Percentiles rank a stretch among this genome's conserved stretches.
phyloP scores from a whole-genome alignment of 176 grass and related monocot genomes.

The Aechmea fasciata region DNA sequence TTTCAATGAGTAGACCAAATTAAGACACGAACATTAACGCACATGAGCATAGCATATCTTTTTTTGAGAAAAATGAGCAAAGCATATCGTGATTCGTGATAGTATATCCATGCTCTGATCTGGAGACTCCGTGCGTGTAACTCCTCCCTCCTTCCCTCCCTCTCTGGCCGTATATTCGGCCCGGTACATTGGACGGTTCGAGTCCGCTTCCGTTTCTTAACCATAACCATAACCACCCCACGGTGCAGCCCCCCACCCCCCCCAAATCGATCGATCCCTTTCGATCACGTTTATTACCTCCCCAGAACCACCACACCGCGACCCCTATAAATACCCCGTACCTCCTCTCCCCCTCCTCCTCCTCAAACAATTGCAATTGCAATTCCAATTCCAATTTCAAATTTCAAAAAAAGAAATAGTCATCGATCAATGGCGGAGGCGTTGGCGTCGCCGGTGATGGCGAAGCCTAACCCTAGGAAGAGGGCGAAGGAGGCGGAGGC shows the following conservation, averaged over 20 bases:
- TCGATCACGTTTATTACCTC: too few species aligned
- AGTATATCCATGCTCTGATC: too few species aligned
- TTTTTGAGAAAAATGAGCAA: too few species aligned
- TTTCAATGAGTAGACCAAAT: too few species aligned
- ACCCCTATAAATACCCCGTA: constrained; percentile 27
- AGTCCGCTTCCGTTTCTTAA: constrained; percentile 14
- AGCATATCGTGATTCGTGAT: too few species aligned
- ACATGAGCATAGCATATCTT: too few species aligned
- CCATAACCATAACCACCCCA: background rate
- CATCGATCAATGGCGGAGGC: constrained; percentile 17
- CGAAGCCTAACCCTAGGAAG: background rate
- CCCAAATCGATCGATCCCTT: too few species aligned
- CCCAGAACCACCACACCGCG: constrained; percentile 11
- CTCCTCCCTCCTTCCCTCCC: background rate
- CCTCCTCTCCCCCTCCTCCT: background rate
- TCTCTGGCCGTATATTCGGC: constrained; percentile 12
- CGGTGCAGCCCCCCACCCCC: too few species aligned
- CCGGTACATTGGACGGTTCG: constrained; percentile 21
- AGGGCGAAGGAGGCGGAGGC: background rate
- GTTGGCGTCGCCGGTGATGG: background rate
- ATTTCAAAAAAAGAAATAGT: too few species aligned
- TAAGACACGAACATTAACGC: too few species aligned
- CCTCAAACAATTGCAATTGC: constrained; percentile 10
- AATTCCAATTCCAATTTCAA: too few species aligned
- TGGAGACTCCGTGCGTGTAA: background rate